Base-by-base conservation (phyloP, 257 asterid genomes). In the Perilla frutescens region DNA sequence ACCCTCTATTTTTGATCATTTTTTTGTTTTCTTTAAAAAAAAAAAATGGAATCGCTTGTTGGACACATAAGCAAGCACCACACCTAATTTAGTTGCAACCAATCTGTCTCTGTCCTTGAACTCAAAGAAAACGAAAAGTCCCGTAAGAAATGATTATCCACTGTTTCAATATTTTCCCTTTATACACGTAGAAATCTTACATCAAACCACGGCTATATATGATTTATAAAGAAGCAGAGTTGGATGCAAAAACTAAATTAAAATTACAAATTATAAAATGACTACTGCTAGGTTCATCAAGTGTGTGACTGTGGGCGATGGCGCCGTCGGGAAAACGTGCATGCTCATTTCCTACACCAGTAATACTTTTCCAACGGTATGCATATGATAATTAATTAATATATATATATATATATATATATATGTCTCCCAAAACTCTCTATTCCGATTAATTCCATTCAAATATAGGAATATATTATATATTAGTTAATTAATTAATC, bases 291-390 rank as follows among this genome's bases (percentile, higher is more conserved):
- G 88, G 73, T 91, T 91, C 66, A 83, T 89, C 80, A 91, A 91
- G 78, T 91, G 97, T 68, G 97, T 91, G 0, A 89, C 95, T 0
- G 94, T 91, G 13, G 97, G 97, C 14, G 96, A 91, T 57, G 96
- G 97, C 2, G 96, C 96, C 0, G 96, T 91, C 3, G 97, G 96
- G 53, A 91, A 89, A 68, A 91, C 97, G 1, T 91, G 96, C 82
- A 82, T 91, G 95, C 91, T 91, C 72, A 91, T 91, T 71, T 91
- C 97, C 50, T 91, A 89, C 84, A 91, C 95, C 6, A 89, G 93
- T 71, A 91, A 91, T 49, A 82, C 97, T 51, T 91, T 88, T 56
- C 96, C 96, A 0, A 88, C 89, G 86, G 96, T 89, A 71, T 1
- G 26, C 26, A 20, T 20, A 20, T 20, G 0, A 20, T 20, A 20